Base-by-base conservation (phyloP, 192 early-diverging fungal genomes). In the Coemansia sp. region DNA sequence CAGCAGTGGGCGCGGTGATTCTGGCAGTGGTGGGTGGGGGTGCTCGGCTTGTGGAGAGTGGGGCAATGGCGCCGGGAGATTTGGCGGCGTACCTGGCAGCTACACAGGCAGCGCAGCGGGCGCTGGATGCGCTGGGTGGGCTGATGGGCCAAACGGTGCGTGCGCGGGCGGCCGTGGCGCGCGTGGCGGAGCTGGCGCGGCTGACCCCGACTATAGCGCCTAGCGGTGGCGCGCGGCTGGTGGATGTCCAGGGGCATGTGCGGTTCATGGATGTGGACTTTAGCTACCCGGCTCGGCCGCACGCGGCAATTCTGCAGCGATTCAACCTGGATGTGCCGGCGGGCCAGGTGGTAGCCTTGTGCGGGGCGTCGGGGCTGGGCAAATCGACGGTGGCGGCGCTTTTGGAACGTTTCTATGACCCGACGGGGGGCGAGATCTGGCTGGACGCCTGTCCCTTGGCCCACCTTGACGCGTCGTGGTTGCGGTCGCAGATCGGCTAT, bases 361-460 rank as follows among this genome's bases (percentile, higher is more conserved):
- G 72, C 33, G 79, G 79, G 4, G 20, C 47, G 16, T 63, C 59
- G 40, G 81, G 82, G 19, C 66, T 71, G 12, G 86, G 86, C 37
- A 88, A 90, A 48, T 87, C 86, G 1, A 88, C 86, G 3, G 78
- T 88, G 30, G 79, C 82, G 11, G 70, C 78, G 20, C 70, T 90
- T 7, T 30, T 90, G 14, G 86, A 88, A 65, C 78, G 88, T 40
- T 87, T 88, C 54, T 90, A 90, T 53, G 83, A 88, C 39, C 83
- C 85, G 8, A 49, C 33, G 3, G 47, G 54, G 14, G 88, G 88
- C 34, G 61, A 62, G 22, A 81, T 89, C 41, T 77, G 63, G 42
- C 41, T 89, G 17, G 88, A 90, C 52, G 81, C 83, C 14, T 56
- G 60, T 2, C 76, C 78, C 9, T 54, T 90, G 3, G 66, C 48